Evolutionary conservation across 208 protist genomes (phyloP), one percentile per base, ranked within the genome.

Genomic region (Trypanosoma cruzi): DNA sequence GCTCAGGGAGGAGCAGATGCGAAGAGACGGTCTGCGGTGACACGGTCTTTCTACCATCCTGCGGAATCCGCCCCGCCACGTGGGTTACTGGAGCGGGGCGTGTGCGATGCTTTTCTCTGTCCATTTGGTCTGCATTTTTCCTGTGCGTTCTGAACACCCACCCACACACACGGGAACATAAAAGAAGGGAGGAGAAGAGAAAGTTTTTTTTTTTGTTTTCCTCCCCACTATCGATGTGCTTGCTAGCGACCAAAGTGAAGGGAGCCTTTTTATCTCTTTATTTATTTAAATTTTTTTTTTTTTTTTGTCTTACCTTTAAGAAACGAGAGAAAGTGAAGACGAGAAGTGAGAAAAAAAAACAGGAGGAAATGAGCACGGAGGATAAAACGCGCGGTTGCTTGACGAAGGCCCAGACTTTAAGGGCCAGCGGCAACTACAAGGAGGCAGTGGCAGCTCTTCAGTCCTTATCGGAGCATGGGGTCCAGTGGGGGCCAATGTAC

Each of bases 381-480:
- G 77, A 83, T 18, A 81, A 82, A 32, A 69, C 68, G 32, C 78
- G 79, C 68, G 78, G 76, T n/a, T 63, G 74, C 52, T 79, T 82
- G 53, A 71, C 64, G 31, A 89, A 92, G 79, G 83, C 74, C 20
- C 67, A 79, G 57, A 75, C 81, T 40, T 75, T 89, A n/a, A 58
- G 80, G 75, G 68, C 58, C 22, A 75, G 59, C 46, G 64, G 76
- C 20, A 68, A 88, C 48, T 75, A 79, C 50, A 79, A 75, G 44
- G 80, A 85, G 4, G 86, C 86, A 29, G 81, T 92, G 62, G 76
- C 77, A 3, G 77, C 70, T 8, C 72, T 90, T 4, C 65, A 79
- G 44, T 68, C 62, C 4, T 48, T 80, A 2, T 79, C 73, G n/a
- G 65, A 83, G 42, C 64, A 68, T 57, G 69, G 42, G 44, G 74